Conservation (phyloP, 108 stramenopile genomes). For the Skeletonema menzelii region DNA sequence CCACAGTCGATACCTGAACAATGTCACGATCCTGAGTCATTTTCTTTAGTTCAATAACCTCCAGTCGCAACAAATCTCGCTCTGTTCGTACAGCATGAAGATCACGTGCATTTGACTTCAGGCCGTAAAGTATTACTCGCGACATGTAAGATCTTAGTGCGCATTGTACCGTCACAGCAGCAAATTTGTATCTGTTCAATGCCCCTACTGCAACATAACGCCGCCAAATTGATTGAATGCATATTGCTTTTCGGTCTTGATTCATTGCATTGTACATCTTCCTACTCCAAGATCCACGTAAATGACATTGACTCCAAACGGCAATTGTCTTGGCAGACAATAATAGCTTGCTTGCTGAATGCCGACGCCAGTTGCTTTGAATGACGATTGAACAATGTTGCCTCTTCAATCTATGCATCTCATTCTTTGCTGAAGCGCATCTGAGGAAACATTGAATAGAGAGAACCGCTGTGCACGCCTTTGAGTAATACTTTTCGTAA, state of each 20-base stretch:
- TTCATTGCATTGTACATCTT: conserved; percentile 8
- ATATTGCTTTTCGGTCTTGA: conserved; percentile 14
- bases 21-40: conserved; percentile 1
- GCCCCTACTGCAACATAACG: conserved; percentile 6
- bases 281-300: conserved; percentile 17
- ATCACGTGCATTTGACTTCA: conserved; percentile 28
- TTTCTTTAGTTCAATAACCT: conserved; percentile 14
- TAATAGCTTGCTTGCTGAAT: conserved; percentile 6
- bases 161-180: conserved; percentile 31
- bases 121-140: background rate
- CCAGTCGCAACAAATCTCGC: conserved; percentile 23
- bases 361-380: conserved; percentile 29
- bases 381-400: conserved; percentile 25
- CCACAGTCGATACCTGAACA: background rate
- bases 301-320: conserved; percentile 24
- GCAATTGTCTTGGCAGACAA: conserved; percentile 16
- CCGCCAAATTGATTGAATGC: conserved; percentile 36
- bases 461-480: conserved; percentile 3
- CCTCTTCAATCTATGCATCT: conserved; percentile 8
- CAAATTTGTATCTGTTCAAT: background rate
- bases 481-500: conserved; percentile 1
- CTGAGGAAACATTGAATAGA: conserved; percentile 33
- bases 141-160: conserved; percentile 11
- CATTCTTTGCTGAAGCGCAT: background rate
- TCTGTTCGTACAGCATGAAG: conserved; percentile 16